Conservation (phyloP, 768 basidiomycete genomes). For the Pleurotus pulmonarius region DNA sequence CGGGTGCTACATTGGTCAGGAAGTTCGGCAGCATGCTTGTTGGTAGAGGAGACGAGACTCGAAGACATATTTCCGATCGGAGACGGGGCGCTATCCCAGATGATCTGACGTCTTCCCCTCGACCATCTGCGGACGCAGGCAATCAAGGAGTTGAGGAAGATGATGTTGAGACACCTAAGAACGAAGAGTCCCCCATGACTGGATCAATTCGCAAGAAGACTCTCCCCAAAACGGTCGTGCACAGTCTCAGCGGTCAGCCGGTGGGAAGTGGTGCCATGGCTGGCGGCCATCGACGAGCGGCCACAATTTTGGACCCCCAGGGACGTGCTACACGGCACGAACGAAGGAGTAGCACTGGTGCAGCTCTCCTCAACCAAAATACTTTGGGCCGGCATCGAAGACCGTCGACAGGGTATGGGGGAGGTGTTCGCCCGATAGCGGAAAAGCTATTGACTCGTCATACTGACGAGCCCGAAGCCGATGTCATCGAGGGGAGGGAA, state of each 20-base stretch:
- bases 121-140: conserved; percentile 32
- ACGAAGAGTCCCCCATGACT: conserved; percentile 15
- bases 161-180: conserved; percentile 16
- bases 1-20: conserved; percentile 71
- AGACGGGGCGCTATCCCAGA: conserved; percentile 50
- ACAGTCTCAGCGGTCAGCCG: conserved; percentile 50
- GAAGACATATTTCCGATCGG: conserved; percentile 32
- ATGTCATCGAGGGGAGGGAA: conserved; percentile 41
- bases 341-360: conserved; percentile 74
- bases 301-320: conserved; percentile 72
- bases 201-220: conserved; percentile 8
- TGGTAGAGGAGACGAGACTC: conserved; percentile 40
- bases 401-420: conserved; percentile 65
- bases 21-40: conserved; percentile 72
- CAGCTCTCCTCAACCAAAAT: conserved; percentile 50
- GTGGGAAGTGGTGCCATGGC: conserved; percentile 30
- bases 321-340: conserved; percentile 64
- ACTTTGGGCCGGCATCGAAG: conserved; percentile 67
- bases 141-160: conserved; percentile 25
- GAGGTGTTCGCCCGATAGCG: conserved; percentile 27
- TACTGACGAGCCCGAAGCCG: conserved; percentile 42
- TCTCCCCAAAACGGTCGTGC: conserved; percentile 21
- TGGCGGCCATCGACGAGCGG: conserved; percentile 62
- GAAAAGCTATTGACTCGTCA: conserved; percentile 50
- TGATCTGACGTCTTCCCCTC: conserved; percentile 28